phyloP scores from a whole-genome alignment of 805 yeast genomes.

The Yarrowia alimentaria region DNA sequence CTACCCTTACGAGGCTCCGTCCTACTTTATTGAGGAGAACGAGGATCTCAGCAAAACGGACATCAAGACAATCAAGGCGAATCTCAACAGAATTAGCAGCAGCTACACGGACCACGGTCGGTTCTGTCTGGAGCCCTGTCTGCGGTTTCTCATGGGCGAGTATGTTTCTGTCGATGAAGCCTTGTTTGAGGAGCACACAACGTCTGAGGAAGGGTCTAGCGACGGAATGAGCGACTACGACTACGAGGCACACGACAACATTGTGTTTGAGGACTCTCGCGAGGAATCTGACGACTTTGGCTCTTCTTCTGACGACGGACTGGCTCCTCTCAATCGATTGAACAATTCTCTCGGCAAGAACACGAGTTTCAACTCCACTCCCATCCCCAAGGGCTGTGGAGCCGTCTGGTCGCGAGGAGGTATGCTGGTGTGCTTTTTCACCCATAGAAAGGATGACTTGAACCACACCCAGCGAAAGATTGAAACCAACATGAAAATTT shows the following conservation, averaged over 20 bases:
- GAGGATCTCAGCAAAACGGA: slow-evolving; percentile 57
- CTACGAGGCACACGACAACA: slow-evolving; percentile 34
- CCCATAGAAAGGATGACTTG: slow-evolving; percentile 46
- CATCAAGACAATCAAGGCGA: slow-evolving; percentile 50
- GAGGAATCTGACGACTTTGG: slow-evolving; percentile 34
- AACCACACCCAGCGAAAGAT: slow-evolving; percentile 37
- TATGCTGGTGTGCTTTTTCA: slow-evolving; percentile 75
- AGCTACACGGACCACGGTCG: slow-evolving; percentile 55
- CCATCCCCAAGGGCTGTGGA: slow-evolving; percentile 91
- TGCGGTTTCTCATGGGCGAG: slow-evolving; percentile 72
- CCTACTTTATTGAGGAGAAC: slow-evolving; percentile 73
- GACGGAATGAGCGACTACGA: slow-evolving; percentile 46
- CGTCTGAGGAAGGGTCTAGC: neutral
- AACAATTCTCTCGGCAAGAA: slow-evolving; percentile 10
- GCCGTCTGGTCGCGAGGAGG: slow-evolving; percentile 84
- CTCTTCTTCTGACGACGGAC: slow-evolving; percentile 27
- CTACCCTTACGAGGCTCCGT: slow-evolving; percentile 66
- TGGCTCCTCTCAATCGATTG: too few species aligned
- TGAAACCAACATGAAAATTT: slow-evolving; percentile 18
- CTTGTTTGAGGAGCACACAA: slow-evolving; percentile 1
- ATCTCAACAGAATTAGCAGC: slow-evolving; percentile 54
- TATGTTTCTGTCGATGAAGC: slow-evolving; percentile 15
- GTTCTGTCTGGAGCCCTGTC: slow-evolving; percentile 77
- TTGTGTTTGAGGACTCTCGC: slow-evolving; percentile 37
- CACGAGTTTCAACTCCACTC: slow-evolving; percentile 72